Conservation (phyloP, 805 yeast species). For the Candida tallmaniae region DNA sequence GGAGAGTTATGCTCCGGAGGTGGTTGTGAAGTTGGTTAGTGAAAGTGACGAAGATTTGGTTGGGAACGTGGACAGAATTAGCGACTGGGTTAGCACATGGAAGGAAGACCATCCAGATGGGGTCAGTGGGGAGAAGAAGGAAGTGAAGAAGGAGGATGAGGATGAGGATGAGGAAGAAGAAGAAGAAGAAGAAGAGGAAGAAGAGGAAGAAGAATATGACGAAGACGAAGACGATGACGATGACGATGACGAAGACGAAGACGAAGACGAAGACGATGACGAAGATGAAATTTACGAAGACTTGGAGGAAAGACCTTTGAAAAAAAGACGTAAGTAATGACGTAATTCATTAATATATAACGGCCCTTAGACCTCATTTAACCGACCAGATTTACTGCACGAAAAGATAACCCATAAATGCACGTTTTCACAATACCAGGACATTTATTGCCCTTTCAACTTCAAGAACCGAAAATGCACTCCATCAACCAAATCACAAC, state of each 20-base stretch:
- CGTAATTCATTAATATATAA: too few species aligned
- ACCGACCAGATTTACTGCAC: too few species aligned
- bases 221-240: constrained; percentile 8
- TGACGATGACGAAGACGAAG: constrained; percentile 11
- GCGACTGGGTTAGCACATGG: constrained; percentile 78
- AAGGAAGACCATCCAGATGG: constrained; percentile 43
- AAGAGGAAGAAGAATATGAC: constrained; percentile 3
- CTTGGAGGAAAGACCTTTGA: constrained; percentile 12
- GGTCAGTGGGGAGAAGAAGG: constrained; percentile 25
- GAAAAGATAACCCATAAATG: too few species aligned
- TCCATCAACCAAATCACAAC: neutral
- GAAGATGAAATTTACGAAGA: constrained; percentile 14
- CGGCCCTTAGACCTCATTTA: too few species aligned
- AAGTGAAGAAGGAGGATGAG: constrained; percentile 12
- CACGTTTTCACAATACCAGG: too few species aligned
- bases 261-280: constrained; percentile 10
- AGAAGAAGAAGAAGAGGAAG: constrained; percentile 10
- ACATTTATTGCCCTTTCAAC: too few species aligned
- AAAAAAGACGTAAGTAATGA: constrained; percentile 9
- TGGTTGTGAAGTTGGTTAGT: constrained; percentile 76
- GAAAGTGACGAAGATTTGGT: constrained; percentile 74
- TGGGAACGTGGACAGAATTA: constrained; percentile 72
- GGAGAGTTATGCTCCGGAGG: constrained; percentile 72
- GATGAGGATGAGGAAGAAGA: constrained; percentile 13
- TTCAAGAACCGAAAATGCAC: constrained; percentile 1